Base-by-base conservation (phyloP, 2,329 filamentous ascomycete species). In the Endoconidiophora laricicola region DNA sequence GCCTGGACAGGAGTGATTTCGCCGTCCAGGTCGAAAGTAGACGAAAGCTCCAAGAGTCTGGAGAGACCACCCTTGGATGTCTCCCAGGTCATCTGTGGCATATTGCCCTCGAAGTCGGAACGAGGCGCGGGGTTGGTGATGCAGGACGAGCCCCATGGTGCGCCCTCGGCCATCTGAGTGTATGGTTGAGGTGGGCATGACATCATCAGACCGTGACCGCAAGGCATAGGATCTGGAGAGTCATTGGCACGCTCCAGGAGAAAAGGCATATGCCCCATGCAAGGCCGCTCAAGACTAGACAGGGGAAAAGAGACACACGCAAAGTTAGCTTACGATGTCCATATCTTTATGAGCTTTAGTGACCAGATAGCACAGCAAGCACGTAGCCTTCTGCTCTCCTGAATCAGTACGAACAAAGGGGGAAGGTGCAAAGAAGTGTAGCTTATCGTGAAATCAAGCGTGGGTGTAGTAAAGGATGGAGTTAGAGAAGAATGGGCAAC, bases 1-100 rank as follows among this genome's bases (percentile, higher is more conserved):
- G 88, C 88, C 86, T 94, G 94, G 56, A 95, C 84, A 0, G 91
- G 91, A 16, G 90, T 96, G 59, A 96, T 85, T 65, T 93, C 86
- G 48, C 86, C 86, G 54, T 91, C 85, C 2, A 91, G 76, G 57
- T 91, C 81, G 23, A 95, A 72, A 58, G 81, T 79, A 57, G 80
- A 76, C 66, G 86, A 94, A 50, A 95, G 72, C 60, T 94, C 83
- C 54, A 95, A 74, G 49, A 96, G 70, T 49, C 83, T 93, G 47
- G 80, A 69, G 46, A 98, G 72, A 59, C 91, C 86, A 37, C 74
- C 75, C 61, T 82, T 84, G 53, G 74, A 79, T 4, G 91, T 68
- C 60, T 91, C 82, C 67, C 86, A 90, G 46, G 88, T 90, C 62
- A 84, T 78, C 60, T 81, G 78, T 47, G 72, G 72, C 58, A 79